Conservation (phyloP, 2,329 filamentous ascomycete genomes). For the Fusarium equiseti region DNA sequence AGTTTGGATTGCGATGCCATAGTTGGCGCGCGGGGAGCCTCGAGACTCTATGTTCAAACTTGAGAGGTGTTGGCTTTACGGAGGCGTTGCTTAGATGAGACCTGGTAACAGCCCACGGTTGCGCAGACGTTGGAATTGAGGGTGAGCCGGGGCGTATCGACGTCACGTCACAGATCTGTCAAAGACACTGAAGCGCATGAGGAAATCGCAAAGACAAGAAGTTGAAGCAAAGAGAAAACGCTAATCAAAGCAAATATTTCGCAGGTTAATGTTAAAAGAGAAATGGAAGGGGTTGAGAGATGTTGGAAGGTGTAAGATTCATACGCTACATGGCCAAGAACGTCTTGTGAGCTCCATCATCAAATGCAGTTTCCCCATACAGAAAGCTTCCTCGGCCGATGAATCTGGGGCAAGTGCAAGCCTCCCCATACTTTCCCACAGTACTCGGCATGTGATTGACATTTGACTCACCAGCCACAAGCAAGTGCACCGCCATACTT, state of each 20-base stretch:
- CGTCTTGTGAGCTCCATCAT: constrained; percentile 33
- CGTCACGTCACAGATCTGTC: constrained; percentile 44
- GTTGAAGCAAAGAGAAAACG: neutral
- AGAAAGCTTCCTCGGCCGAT: constrained; percentile 48
- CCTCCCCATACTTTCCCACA: constrained; percentile 42
- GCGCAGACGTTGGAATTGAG: constrained; percentile 9
- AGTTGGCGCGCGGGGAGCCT: constrained; percentile 26
- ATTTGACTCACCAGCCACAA: constrained; percentile 34
- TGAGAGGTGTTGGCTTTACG: neutral
- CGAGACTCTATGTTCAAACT: neutral
- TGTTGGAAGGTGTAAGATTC: constrained; percentile 21
- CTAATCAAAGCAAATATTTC: neutral
- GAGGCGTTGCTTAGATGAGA: neutral
- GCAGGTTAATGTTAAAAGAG: neutral
- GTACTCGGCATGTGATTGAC: constrained; percentile 48
- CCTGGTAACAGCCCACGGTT: neutral
- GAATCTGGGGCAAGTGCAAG: constrained; percentile 44
- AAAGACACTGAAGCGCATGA: constrained; percentile 27
- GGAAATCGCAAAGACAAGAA: constrained; percentile 17
- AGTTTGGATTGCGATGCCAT: constrained; percentile 86
- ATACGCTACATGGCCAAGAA: constrained; percentile 18
- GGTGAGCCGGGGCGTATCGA: constrained; percentile 33
- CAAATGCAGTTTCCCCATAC: constrained; percentile 26
- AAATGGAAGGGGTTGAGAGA: neutral
- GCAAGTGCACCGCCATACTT: constrained; percentile 7